Conservation (phyloP, 2,329 filamentous ascomycete species). For the Aaosphaeria pasadenensis region DNA sequence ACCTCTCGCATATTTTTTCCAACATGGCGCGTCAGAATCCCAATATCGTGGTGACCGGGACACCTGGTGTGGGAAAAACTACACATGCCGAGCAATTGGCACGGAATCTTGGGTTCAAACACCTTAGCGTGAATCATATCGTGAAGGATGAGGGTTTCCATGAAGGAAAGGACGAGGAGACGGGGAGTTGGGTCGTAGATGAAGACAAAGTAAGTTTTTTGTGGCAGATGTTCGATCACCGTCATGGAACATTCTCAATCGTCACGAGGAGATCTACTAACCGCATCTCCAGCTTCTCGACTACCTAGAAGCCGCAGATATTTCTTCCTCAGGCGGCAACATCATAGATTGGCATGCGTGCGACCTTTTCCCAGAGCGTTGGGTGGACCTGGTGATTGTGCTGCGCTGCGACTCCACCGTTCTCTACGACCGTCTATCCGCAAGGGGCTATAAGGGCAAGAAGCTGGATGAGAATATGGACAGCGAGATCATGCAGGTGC, state of each 20-base stretch:
- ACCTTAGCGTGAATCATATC: conserved; percentile 85
- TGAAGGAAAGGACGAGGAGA: conserved; percentile 82
- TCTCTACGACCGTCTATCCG: conserved; percentile 79
- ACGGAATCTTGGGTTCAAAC: conserved; percentile 70
- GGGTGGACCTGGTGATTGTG: conserved; percentile 94
- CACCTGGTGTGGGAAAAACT: conserved; percentile 93
- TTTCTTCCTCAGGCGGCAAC: conserved; percentile 65
- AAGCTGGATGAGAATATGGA: conserved; percentile 97
- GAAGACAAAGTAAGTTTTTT: conserved; percentile 74
- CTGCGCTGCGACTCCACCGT: conserved; percentile 75
- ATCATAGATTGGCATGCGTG: conserved; percentile 98
- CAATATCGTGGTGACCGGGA: conserved; percentile 94
- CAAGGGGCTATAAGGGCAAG: conserved; percentile 74
- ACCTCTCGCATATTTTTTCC: background rate
- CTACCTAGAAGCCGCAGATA: conserved; percentile 77
- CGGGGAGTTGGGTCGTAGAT: conserved; percentile 87
- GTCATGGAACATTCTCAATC: background rate
- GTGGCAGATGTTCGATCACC: background rate
- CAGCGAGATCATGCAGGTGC: conserved; percentile 94
- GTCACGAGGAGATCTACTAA: background rate
- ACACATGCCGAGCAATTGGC: conserved; percentile 84
- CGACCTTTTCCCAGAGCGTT: conserved; percentile 87
- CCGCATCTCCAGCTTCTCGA: conserved; percentile 66
- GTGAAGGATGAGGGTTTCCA: conserved; percentile 87
- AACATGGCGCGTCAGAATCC: conserved; percentile 52